Evolutionary conservation across 1,139 yeast genomes (phyloP).

Genomic region (Nadsonia starkeyi-henricii): DNA sequence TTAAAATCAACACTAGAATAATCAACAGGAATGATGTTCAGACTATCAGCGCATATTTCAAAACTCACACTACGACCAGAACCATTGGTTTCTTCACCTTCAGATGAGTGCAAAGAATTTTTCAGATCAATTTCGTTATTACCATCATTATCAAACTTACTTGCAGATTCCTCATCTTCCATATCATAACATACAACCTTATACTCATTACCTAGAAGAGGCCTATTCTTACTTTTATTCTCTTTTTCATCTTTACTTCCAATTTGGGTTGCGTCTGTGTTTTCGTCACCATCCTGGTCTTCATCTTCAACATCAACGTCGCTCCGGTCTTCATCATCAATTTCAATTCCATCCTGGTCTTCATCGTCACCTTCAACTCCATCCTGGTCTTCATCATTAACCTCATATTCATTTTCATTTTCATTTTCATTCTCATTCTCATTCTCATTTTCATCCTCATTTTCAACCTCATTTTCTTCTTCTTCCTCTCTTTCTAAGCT

Average conservation of each 20-base stretch:
- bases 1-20: no score
- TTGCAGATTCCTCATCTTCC: no score
- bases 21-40: no score
- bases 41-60: no score
- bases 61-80: no score
- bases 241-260: no score
- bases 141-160: no score
- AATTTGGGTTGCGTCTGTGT: neutral
- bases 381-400: conserved; percentile 6
- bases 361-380: neutral
- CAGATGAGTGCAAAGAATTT: no score
- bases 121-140: no score
- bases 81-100: no score
- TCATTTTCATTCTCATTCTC: neutral
- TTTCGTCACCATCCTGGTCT: neutral
- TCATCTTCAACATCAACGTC: neutral
- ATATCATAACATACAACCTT: no score
- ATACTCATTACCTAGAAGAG: neutral
- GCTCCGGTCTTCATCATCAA: neutral
- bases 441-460: neutral
- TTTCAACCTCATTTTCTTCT: neutral
- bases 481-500: neutral
- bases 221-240: no score
- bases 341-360: neutral
- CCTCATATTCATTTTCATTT: neutral